Conservation (phyloP, 306 rosid genomes). For the Lupinus albus region DNA sequence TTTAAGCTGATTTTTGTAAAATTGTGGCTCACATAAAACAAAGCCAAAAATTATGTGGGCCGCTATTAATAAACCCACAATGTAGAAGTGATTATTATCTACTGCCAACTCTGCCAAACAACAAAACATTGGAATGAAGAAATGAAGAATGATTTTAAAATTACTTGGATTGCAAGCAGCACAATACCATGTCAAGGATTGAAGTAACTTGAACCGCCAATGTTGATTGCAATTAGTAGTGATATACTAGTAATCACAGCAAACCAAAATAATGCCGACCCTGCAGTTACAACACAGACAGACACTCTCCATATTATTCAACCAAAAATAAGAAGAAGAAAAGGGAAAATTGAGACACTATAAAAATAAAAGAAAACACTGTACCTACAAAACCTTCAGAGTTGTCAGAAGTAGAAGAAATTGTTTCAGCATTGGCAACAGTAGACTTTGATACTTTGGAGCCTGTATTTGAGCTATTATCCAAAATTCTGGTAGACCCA, state of each 20-base stretch:
- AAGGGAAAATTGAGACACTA: not conserved
- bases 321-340: too few relatives aligned
- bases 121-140: too few relatives aligned
- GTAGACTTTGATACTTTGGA: conserved; percentile 50
- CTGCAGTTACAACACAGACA: conserved; percentile 66
- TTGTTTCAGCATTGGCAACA: conserved; percentile 45
- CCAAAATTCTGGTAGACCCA: conserved; percentile 54
- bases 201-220: conserved; percentile 85
- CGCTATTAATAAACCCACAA: too few relatives aligned
- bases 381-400: conserved; percentile 65
- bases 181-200: conserved; percentile 62
- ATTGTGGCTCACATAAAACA: conserved; percentile 37
- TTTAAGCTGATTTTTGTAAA: conserved; percentile 12
- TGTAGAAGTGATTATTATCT: too few relatives aligned
- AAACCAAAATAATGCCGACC: conserved; percentile 75
- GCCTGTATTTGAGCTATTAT: conserved; percentile 51
- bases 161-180: conserved; percentile 46
- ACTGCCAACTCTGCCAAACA: too few relatives aligned
- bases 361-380: conserved; percentile 13
- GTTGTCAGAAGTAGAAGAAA: conserved; percentile 46
- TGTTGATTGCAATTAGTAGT: conserved; percentile 67
- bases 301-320: conserved; percentile 34
- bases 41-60: too few relatives aligned
- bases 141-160: conserved; percentile 32
- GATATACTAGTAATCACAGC: conserved; percentile 74